Evolutionary conservation across 2,329 filamentous ascomycete species (phyloP).

Genomic region (Arachnomyces sp.): DNA sequence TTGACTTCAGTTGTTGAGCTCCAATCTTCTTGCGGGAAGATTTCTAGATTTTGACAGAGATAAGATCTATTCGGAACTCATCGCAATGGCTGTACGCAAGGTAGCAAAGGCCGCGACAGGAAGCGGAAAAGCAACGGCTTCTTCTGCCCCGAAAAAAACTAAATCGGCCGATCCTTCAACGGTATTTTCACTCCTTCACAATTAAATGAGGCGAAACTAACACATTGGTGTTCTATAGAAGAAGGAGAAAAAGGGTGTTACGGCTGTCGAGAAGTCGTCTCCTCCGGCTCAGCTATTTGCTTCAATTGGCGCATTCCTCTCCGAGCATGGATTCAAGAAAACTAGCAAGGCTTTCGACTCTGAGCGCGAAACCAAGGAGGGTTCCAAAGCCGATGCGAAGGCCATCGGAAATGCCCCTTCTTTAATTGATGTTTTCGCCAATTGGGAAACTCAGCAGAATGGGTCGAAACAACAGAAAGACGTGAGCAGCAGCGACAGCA

Average conservation of each 20-base stretch:
- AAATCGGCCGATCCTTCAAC: too few relatives aligned
- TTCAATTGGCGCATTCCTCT: slow-evolving; percentile 60
- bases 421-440: slow-evolving; percentile 34
- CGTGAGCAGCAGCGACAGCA: slow-evolving; percentile 24
- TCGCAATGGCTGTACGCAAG: too few relatives aligned
- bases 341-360: slow-evolving; percentile 57
- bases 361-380: slow-evolving; percentile 44
- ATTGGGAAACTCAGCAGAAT: slow-evolving; percentile 18
- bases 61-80: slow-evolving; percentile 4
- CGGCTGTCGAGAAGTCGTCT: slow-evolving; percentile 19
- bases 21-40: too few relatives aligned
- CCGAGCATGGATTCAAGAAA: slow-evolving; percentile 56
- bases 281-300: slow-evolving; percentile 58
- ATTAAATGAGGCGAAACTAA: too few relatives aligned
- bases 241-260: slow-evolving; percentile 14
- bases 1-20: background rate
- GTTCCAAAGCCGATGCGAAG: slow-evolving; percentile 20
- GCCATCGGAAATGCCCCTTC: slow-evolving; percentile 25
- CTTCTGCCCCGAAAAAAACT: too few relatives aligned
- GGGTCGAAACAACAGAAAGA: slow-evolving; percentile 12
- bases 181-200: too few relatives aligned
- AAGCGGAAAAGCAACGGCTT: too few relatives aligned
- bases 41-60: slow-evolving; percentile 6
- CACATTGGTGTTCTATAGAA: slow-evolving; percentile 11
- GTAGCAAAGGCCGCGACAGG: too few relatives aligned